Conservation (phyloP, 148 eudicot species). For the Nepenthes gracilis region DNA sequence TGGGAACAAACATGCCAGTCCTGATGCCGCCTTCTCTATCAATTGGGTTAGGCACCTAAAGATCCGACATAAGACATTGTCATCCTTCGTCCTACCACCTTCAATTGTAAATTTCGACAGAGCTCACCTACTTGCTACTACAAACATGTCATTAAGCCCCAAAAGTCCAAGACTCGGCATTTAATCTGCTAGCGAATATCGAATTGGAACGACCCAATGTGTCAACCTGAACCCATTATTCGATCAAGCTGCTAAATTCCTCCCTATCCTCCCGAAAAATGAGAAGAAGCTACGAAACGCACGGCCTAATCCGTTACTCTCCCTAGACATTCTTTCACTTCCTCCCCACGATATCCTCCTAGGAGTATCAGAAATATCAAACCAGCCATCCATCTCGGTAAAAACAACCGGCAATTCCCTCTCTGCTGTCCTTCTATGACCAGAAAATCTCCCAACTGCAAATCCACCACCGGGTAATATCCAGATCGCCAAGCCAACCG, state of each 20-base stretch:
- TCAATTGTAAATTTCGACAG: background rate
- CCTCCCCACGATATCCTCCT: conserved; percentile 30
- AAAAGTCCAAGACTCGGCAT: conserved; percentile 9
- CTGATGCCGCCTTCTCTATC: too few relatives aligned
- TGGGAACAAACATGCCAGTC: too few relatives aligned
- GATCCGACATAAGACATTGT: background rate
- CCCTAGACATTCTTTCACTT: conserved; percentile 11
- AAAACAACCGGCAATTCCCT: conserved; percentile 35
- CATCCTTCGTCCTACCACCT: background rate
- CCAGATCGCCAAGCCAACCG: conserved; percentile 40
- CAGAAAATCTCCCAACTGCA: conserved; percentile 43
- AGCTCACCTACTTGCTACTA: background rate
- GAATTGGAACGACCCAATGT: conserved; percentile 11
- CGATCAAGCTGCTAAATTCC: conserved; percentile 2
- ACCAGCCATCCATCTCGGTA: conserved; percentile 38
- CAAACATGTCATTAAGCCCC: conserved; percentile 5
- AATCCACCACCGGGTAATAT: conserved; percentile 51
- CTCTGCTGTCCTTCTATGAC: conserved; percentile 17
- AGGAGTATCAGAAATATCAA: conserved; percentile 8
- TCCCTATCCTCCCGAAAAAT: conserved; percentile 20
- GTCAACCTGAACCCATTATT: conserved; percentile 8
- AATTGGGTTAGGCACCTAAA: too few relatives aligned
- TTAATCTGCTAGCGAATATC: conserved; percentile 8
- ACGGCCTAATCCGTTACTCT: conserved; percentile 21
- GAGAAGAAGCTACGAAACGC: conserved; percentile 22